Percentiles rank a stretch among this genome's conserved stretches.
Conservation (phyloP, 192 early-diverging fungal genomes). For the Rhizophagus sp. region DNA sequence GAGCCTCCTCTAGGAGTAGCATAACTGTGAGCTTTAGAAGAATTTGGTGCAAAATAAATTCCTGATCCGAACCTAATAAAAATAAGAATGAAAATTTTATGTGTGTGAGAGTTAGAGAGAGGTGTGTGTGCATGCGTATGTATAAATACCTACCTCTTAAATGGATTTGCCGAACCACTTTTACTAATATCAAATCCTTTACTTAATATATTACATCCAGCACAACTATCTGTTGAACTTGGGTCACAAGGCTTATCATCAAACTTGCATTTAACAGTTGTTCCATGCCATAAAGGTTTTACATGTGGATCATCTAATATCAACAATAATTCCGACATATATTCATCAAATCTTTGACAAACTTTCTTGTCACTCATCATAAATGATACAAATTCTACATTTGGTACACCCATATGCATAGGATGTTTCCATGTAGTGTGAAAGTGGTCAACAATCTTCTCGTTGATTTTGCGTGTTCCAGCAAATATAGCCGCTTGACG, state of each 20-base stretch:
- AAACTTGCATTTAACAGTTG: slow-evolving; percentile 21
- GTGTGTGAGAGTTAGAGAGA: no score
- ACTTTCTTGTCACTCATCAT: slow-evolving; percentile 23
- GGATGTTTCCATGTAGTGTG: slow-evolving; percentile 29
- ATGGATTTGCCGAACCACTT: slow-evolving; percentile 24
- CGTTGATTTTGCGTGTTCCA: slow-evolving; percentile 26
- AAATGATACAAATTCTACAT: slow-evolving; percentile 26
- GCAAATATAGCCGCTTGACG: slow-evolving; percentile 30
- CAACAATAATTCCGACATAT: slow-evolving; percentile 23
- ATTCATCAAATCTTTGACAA: slow-evolving; percentile 27
- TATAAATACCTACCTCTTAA: slow-evolving; percentile 10
- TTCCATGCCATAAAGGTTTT: slow-evolving; percentile 36
- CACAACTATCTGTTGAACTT: slow-evolving; percentile 20
- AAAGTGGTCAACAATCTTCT: slow-evolving; percentile 29
- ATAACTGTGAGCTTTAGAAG: slow-evolving; percentile 36
- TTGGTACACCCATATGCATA: slow-evolving; percentile 26
- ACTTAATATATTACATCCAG: slow-evolving; percentile 31
- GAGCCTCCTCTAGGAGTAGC: slow-evolving; percentile 12
- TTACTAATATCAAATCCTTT: slow-evolving; percentile 30
- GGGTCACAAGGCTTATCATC: slow-evolving; percentile 22
- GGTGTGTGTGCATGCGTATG: no score
- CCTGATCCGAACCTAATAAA: slow-evolving; percentile 30
- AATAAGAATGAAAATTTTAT: not conserved
- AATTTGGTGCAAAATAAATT: slow-evolving; percentile 34
- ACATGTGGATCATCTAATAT: slow-evolving; percentile 14